Percentiles rank a stretch among this genome's conserved stretches.
Evolutionary conservation across 495 filamentous ascomycete genomes (phyloP).

Genomic region (Penicillium angulare): DNA sequence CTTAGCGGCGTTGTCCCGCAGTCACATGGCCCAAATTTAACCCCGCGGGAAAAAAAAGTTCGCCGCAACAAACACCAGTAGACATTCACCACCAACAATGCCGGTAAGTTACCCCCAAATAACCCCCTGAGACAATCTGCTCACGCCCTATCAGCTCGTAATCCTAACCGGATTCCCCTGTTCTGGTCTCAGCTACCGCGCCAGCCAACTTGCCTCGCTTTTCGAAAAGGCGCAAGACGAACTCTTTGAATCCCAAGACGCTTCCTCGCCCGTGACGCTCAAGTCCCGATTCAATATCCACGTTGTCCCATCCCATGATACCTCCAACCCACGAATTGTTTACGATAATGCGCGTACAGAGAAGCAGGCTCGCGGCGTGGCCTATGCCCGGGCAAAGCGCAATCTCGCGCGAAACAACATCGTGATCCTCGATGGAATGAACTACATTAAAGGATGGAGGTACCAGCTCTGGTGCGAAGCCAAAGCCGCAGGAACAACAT

Average conservation of each 20-base stretch:
- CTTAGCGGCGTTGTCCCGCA: constrained; percentile 2
- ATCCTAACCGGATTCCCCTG: constrained; percentile 89
- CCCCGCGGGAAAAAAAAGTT: constrained; percentile 29
- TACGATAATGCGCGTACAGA: constrained; percentile 66
- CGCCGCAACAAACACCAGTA: constrained; percentile 7
- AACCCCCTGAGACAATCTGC: neutral
- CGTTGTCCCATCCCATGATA: constrained; percentile 55
- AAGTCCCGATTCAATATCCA: constrained; percentile 53
- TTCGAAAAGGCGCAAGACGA: constrained; percentile 41
- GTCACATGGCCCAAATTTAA: constrained; percentile 37
- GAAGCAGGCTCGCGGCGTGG: constrained; percentile 86
- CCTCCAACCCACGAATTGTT: constrained; percentile 44
- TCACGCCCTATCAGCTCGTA: constrained; percentile 63
- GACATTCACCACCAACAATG: constrained; percentile 23
- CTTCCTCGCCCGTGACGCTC: constrained; percentile 39
- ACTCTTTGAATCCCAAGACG: constrained; percentile 52
- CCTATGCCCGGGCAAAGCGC: constrained; percentile 84
- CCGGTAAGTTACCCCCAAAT: constrained; percentile 21
- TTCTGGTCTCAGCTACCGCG: constrained; percentile 89
- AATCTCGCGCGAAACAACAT: constrained; percentile 74
- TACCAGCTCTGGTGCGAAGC: constrained; percentile 96
- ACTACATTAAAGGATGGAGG: constrained; percentile 97
- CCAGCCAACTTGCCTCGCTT: constrained; percentile 66
- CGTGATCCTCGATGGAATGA: constrained; percentile 85
- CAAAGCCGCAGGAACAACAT: constrained; percentile 79